Evolutionary conservation across 306 rosid genomes (phyloP), one percentile per base, ranked within the genome.

Genomic region (Gynostemma pentaphyllum): DNA sequence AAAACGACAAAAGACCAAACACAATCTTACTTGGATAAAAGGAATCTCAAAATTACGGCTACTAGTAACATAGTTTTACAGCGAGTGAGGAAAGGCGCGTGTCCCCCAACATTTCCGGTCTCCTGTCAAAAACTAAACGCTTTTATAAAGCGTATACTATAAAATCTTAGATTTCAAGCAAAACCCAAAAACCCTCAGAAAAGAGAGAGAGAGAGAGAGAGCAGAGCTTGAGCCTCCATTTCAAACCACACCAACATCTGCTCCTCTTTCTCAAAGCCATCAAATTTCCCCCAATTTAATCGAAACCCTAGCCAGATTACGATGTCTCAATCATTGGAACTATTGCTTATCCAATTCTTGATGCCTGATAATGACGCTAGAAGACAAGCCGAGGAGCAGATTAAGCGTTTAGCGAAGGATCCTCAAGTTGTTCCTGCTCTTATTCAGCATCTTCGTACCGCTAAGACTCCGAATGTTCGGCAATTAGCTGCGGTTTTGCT

Each of bases 341-440:
- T 94, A 1, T 48, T 94, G 73, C 81, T 94, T 34, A 94, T 94
- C 70, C 97, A 94, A 44, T 94, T 94, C 78, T 67, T 88, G 51
- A 94, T 94, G 99, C 99, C 97, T 7, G 99, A 94, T 69, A 94
- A 94, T 69, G 97, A 88, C 44, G 99, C 97, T 3, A 81, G 99
- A n/a, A 89, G 99, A 71, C 99, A 88, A 26, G 99, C 99, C 0
- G 97, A 94, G 71, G 97, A 88, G 72, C 97, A 94, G 79, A 94
- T 88, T 13, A 94, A 94, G 90, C 90, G 95, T 0, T 76, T 88
- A 24, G 82, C 99, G 0, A 92, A 92, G 79, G 99, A 88, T 73
- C 99, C 95, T 0, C 90, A 84, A 68, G 99, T 92, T 14, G 94
- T 92, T 10, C 96, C 99, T 15, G 95, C 99, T 23, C 69, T 86